phyloP scores from a whole-genome alignment of 108 stramenopile species.

The Chaetoceros tenuissimus region DNA sequence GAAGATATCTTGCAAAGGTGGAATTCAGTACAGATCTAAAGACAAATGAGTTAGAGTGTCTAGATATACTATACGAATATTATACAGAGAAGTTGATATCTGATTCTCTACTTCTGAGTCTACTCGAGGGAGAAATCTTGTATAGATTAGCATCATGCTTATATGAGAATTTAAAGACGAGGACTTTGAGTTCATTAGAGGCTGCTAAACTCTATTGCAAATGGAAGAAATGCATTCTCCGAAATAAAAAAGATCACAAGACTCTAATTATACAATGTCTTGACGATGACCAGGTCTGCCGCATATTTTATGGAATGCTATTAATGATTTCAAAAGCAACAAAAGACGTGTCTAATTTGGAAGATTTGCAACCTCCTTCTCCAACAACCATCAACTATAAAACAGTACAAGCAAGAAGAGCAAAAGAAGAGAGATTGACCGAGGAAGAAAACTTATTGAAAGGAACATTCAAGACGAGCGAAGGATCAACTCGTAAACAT shows the following conservation, averaged over 20 bases:
- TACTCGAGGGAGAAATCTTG: constrained; percentile 68
- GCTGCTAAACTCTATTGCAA: constrained; percentile 31
- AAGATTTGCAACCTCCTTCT: constrained; percentile 23
- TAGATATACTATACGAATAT: constrained; percentile 27
- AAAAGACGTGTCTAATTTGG: constrained; percentile 15
- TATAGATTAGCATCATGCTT: constrained; percentile 32
- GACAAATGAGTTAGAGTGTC: constrained; percentile 28
- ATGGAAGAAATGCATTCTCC: constrained; percentile 43
- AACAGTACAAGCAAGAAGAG: constrained; percentile 36
- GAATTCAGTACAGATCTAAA: constrained; percentile 8
- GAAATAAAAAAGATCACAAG: not conserved
- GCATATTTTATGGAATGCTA: constrained; percentile 54
- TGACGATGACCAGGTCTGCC: constrained; percentile 48
- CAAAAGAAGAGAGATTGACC: constrained; percentile 17
- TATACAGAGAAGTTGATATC: constrained; percentile 40
- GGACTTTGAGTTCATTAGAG: constrained; percentile 4
- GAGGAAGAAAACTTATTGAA: constrained; percentile 19
- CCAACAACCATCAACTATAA: constrained; percentile 37
- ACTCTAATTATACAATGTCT: constrained; percentile 23
- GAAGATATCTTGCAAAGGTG: constrained; percentile 22
- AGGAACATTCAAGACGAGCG: not conserved
- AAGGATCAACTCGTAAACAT: not conserved
- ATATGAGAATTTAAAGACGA: constrained; percentile 13
- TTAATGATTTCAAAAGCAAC: constrained; percentile 42
- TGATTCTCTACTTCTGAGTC: constrained; percentile 47